Percentiles rank a stretch among this genome's conserved stretches.
phyloP scores from a whole-genome alignment of 2,329 filamentous ascomycete species.

The Calcarisporium arbuscula region DNA sequence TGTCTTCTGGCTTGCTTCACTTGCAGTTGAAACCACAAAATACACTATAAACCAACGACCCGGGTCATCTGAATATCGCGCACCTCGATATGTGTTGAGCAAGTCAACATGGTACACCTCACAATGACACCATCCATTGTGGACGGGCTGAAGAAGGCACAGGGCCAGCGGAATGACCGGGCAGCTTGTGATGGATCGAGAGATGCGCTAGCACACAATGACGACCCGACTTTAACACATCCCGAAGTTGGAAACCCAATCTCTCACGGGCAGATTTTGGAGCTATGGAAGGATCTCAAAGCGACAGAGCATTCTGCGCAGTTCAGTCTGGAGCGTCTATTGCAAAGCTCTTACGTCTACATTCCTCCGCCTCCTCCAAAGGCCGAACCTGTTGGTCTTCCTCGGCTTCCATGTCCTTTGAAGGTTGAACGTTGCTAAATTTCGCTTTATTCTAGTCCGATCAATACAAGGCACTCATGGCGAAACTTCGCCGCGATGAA shows the following conservation, averaged over 20 bases:
- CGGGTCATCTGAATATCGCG: too few relatives aligned
- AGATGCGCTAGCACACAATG: conserved; percentile 6
- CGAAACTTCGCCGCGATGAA: conserved; percentile 72
- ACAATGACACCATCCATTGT: conserved; percentile 67
- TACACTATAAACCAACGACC: too few relatives aligned
- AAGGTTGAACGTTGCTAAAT: too few relatives aligned
- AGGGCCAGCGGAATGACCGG: conserved; percentile 5
- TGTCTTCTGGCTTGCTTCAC: too few relatives aligned
- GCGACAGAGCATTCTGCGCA: conserved; percentile 16
- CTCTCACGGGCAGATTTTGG: conserved; percentile 62
- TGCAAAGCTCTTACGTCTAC: conserved; percentile 68
- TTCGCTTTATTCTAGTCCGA: conserved; percentile 46
- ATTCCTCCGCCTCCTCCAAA: conserved; percentile 74
- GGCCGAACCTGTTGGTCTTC: conserved; percentile 59
- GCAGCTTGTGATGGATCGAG: conserved; percentile 13
- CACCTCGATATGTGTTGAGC: conserved; percentile 8
- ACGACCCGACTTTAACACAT: conserved; percentile 43
- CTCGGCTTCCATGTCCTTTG: neutral
- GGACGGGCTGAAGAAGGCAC: conserved; percentile 46
- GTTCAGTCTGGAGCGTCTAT: conserved; percentile 60
- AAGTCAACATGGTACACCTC: conserved; percentile 60
- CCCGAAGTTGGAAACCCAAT: conserved; percentile 59
- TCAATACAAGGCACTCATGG: conserved; percentile 86
- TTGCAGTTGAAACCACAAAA: too few relatives aligned
- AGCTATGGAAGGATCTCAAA: conserved; percentile 50